Evolutionary conservation across 1,139 yeast genomes (phyloP), one percentile per base, ranked within the genome.

Genomic region (Zygoascus sp.): DNA sequence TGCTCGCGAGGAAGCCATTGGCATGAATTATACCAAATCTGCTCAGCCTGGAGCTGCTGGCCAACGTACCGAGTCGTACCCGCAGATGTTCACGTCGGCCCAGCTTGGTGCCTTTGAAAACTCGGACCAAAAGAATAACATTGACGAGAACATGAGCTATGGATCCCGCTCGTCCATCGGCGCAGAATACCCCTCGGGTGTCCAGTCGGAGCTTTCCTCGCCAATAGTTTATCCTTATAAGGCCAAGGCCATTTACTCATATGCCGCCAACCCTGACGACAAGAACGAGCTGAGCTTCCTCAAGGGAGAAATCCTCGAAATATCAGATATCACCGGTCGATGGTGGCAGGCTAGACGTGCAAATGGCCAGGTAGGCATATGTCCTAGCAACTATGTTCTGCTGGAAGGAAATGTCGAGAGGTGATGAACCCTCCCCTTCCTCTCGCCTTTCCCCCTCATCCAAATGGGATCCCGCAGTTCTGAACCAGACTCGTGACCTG

Each of bases 301-400:
- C 52, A 89, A 90, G 66, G 97, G 92, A 51, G 98, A 92, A 65
- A 72, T 89, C 22, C 76, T 92, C 63, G 90, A 85, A 59, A 95
- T 92, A 40, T 89, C 88, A 58, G 97, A 92, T 62, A 86, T 88
- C 50, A 88, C 87, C 55, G 97, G 97, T 45, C 83, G 94, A 69
- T 92, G 98, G 98, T 92, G 97, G 97, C 96, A 89, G 68, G 97
- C 96, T 30, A 80, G 86, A 62, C 79, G 90, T 61, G 75, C 83
- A 16, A 83, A 80, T 58, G 98, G 98, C 42, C 95, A 89, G 65
- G 86, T 88, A 45, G 98, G 98, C 58, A 92, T 92, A 58, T 90
- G 96, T 66, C 98, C 98, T 45, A 84, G 95, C 56, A 92, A 92
- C 66, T 92, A 92, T 61, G 94, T 90, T 44, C 85, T 86, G 62